These are phyloP conservation scores for Podospora bellae-mahoneyi DNA, from an alignment of 495 filamentous ascomycete genomes.

Conservation along the genomic window DNA sequence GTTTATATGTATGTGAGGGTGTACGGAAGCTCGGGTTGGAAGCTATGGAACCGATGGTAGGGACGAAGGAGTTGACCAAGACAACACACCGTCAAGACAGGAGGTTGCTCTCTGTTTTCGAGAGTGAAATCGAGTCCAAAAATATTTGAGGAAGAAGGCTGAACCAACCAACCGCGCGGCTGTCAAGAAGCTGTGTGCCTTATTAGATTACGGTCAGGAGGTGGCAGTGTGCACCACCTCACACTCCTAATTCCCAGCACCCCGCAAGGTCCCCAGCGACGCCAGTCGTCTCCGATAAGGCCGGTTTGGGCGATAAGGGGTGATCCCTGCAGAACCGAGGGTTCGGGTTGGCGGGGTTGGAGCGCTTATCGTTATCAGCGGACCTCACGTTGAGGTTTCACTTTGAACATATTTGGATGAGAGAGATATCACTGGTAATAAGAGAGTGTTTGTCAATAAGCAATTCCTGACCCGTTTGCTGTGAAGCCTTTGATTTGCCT, in stretches of 20 bases:
- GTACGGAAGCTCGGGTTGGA: background rate
- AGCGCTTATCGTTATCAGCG: background rate
- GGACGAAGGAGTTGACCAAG: background rate
- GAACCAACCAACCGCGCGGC: background rate
- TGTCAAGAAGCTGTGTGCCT: background rate
- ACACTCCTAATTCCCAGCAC: background rate
- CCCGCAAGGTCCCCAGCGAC: conserved; percentile 1
- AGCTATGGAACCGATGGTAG: background rate
- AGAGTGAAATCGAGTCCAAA: background rate
- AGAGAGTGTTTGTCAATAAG: background rate
- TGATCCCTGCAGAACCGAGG: background rate
- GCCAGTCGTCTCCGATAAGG: background rate
- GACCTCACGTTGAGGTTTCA: background rate
- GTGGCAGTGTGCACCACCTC: conserved; percentile 5
- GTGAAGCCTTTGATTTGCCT: background rate
- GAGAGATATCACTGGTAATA: background rate
- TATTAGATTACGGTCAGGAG: conserved; percentile 1
- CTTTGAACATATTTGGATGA: background rate
- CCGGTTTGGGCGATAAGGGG: background rate
- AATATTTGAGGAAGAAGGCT: background rate
- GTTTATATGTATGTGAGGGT: background rate
- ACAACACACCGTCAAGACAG: background rate
- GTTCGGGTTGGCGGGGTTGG: conserved; percentile 1
- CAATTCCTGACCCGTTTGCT: background rate
- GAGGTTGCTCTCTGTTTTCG: background rate